Conservation (phyloP, 176 grass and related monocot genomes). For the Eremochloa ophiuroides region DNA sequence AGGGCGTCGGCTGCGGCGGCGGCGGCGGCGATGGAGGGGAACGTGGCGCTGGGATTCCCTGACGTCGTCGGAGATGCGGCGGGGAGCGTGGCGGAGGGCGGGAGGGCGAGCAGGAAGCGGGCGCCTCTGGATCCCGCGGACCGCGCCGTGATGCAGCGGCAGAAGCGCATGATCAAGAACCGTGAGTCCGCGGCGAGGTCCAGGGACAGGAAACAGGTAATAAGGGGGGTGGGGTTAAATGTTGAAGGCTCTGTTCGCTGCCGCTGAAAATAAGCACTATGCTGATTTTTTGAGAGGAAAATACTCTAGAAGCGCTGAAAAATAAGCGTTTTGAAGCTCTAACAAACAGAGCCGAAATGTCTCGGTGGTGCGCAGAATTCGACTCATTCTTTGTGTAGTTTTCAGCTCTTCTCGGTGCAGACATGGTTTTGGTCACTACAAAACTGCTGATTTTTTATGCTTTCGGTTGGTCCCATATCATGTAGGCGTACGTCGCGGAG, state of each 20-base stretch:
- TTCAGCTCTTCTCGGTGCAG: background rate
- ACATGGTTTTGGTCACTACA: background rate
- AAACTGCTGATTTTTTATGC: background rate
- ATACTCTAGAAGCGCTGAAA: too few relatives aligned
- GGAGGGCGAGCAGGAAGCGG: slow-evolving; percentile 61
- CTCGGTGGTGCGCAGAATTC: background rate
- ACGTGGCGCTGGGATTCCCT: slow-evolving; percentile 33
- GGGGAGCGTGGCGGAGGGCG: background rate
- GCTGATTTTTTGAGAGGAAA: too few relatives aligned
- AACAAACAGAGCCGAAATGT: too few relatives aligned
- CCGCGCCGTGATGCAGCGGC: slow-evolving; percentile 61
- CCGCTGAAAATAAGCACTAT: too few relatives aligned
- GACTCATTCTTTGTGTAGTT: background rate
- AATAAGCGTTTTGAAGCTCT: too few relatives aligned
- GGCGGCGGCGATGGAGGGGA: slow-evolving; percentile 7
- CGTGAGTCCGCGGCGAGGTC: slow-evolving; percentile 93
- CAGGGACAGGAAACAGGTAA: slow-evolving; percentile 91
- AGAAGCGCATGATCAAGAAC: slow-evolving; percentile 99
- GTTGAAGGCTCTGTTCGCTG: too few relatives aligned
- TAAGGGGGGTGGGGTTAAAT: background rate
- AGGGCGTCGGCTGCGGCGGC: background rate
- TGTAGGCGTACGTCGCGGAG: slow-evolving; percentile 80
- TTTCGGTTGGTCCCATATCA: background rate
- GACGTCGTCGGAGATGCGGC: slow-evolving; percentile 6
- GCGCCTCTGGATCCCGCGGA: slow-evolving; percentile 60